These are phyloP conservation scores for Sarocladiaceae sp. DNA, from an alignment of 2,329 filamentous ascomycete species.

Conservation along the genomic window DNA sequence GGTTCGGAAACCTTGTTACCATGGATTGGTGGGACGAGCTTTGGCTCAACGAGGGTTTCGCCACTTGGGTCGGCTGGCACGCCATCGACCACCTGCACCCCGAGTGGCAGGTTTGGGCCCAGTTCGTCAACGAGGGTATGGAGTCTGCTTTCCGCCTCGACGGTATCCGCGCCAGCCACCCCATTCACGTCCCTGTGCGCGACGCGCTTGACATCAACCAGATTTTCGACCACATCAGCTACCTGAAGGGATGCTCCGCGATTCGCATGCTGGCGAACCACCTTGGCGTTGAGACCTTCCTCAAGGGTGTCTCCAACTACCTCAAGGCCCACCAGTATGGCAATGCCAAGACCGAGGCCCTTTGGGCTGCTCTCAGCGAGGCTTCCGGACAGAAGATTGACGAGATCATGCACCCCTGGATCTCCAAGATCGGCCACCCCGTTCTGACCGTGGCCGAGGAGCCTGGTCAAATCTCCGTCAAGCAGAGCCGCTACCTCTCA, in stretches of 20 bases:
- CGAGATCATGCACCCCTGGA: slow-evolving; percentile 89
- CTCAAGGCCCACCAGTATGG: slow-evolving; percentile 82
- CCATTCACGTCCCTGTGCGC: slow-evolving; percentile 90
- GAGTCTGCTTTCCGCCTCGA: slow-evolving; percentile 89
- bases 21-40: slow-evolving; percentile 97
- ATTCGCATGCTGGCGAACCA: slow-evolving; percentile 95
- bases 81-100: slow-evolving; percentile 88
- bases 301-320: slow-evolving; percentile 85
- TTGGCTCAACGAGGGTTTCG: slow-evolving; percentile 94
- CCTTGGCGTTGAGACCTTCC: slow-evolving; percentile 79
- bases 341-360: slow-evolving; percentile 83
- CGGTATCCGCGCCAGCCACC: slow-evolving; percentile 83
- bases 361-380: slow-evolving; percentile 84
- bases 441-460: slow-evolving; percentile 82
- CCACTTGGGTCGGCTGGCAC: slow-evolving; percentile 96
- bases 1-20: slow-evolving; percentile 92
- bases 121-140: slow-evolving; percentile 93
- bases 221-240: slow-evolving; percentile 95
- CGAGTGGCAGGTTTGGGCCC: slow-evolving; percentile 96
- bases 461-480: slow-evolving; percentile 71
- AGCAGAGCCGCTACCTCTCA: slow-evolving; percentile 84
- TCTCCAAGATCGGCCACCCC: slow-evolving; percentile 90
- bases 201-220: slow-evolving; percentile 96
- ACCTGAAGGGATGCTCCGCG: slow-evolving; percentile 91
- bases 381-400: slow-evolving; percentile 84